A percentile compares a stretch with the other conserved stretches of the same genome.
phyloP scores from a whole-genome alignment of 2,329 filamentous ascomycete genomes.

The Kalmusia sp. region DNA sequence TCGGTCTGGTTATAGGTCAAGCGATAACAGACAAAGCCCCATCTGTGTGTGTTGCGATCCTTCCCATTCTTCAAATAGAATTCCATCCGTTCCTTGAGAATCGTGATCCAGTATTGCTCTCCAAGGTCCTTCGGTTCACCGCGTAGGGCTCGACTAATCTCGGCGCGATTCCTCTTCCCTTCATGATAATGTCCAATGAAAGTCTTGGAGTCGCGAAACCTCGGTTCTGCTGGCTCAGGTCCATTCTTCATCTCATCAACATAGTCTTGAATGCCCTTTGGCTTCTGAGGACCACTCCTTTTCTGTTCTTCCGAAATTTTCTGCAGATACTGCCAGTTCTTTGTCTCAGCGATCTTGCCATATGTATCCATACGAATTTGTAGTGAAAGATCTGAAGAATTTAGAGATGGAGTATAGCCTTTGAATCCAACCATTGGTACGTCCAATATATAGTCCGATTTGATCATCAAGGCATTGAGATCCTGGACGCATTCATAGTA shows the following conservation, averaged over 20 bases:
- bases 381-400: slow-evolving; percentile 9
- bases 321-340: slow-evolving; percentile 11
- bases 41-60: slow-evolving; percentile 12
- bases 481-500: slow-evolving; percentile 27
- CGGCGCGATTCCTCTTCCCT: slow-evolving; percentile 16
- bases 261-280: background rate
- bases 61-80: slow-evolving; percentile 17
- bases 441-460: slow-evolving; percentile 14
- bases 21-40: slow-evolving; percentile 29
- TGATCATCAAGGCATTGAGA: slow-evolving; percentile 16
- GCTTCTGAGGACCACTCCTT: background rate
- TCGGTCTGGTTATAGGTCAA: slow-evolving; percentile 24
- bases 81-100: slow-evolving; percentile 20
- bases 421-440: slow-evolving; percentile 27
- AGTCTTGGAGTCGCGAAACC: slow-evolving; percentile 17
- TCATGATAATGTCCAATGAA: slow-evolving; percentile 22
- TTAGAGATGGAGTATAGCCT: slow-evolving; percentile 11
- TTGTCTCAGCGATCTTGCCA: slow-evolving; percentile 10
- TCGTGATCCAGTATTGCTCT: slow-evolving; percentile 27
- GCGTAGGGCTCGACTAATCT: slow-evolving; percentile 16
- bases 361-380: slow-evolving; percentile 6
- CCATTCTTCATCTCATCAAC: slow-evolving; percentile 8
- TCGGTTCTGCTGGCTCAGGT: slow-evolving; percentile 13
- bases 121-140: slow-evolving; percentile 10
- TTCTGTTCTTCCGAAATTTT: slow-evolving; percentile 14